Conservation (phyloP, 441 rosid genomes). For the Brassica balearica region DNA sequence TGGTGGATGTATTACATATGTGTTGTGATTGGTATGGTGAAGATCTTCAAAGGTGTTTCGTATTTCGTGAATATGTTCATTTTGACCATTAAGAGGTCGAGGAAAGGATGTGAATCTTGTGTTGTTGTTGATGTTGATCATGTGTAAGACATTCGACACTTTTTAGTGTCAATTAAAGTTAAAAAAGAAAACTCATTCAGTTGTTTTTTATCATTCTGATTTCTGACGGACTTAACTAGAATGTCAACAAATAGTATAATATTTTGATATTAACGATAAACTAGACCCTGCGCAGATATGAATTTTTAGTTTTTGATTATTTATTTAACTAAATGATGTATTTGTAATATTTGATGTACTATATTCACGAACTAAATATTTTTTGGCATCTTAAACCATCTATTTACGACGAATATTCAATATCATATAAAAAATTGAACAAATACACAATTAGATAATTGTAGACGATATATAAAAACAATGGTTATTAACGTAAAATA, state of each 20-base stretch:
- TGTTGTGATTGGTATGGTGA: constrained; percentile 74
- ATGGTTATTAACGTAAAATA: no score
- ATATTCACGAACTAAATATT: no score
- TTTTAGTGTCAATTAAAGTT: neutral
- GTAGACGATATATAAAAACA: no score
- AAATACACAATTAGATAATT: no score
- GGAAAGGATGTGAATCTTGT: constrained; percentile 51
- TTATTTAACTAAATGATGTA: no score
- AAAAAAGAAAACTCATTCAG: neutral
- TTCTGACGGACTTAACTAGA: neutral
- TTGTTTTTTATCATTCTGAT: neutral
- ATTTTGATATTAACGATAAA: neutral
- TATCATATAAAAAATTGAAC: no score
- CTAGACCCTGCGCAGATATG: no score
- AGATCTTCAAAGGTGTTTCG: constrained; percentile 57
- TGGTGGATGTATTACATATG: constrained; percentile 88
- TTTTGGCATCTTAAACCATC: no score
- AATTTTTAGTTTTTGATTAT: no score
- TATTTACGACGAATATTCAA: no score
- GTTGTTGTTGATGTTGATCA: constrained; percentile 27
- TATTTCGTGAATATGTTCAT: constrained; percentile 54
- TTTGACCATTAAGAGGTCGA: constrained; percentile 44
- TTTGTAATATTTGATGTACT: no score
- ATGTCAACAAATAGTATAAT: neutral
- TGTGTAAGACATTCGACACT: constrained; percentile 33